Conservation (phyloP, 306 rosid species). For the Citrullus mucosospermus region DNA sequence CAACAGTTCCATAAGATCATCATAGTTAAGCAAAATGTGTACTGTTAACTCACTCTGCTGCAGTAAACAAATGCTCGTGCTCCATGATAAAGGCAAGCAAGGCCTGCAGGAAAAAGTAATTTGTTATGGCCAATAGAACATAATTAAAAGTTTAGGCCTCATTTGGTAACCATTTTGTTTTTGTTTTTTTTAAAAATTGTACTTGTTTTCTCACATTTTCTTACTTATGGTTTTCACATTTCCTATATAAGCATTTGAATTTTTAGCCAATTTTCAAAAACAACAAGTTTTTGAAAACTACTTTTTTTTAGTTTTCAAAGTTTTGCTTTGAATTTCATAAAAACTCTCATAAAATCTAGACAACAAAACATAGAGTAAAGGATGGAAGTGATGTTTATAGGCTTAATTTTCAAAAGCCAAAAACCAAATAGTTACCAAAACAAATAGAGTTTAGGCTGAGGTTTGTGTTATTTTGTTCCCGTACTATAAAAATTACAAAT, state of each 20-base stretch:
- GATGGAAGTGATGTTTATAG: no score
- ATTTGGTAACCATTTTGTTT: neutral
- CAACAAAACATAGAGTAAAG: neutral
- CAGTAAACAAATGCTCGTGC: slow-evolving; percentile 65
- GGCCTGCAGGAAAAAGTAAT: slow-evolving; percentile 47
- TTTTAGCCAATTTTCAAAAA: no score
- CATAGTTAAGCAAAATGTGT: neutral
- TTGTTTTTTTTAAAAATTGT: no score
- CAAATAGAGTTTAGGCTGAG: no score
- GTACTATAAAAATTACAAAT: no score
- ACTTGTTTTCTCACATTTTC: neutral
- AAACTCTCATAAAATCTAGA: no score
- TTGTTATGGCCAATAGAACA: slow-evolving; percentile 11
- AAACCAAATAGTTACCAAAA: neutral
- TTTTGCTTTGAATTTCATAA: no score
- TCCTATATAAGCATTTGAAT: no score
- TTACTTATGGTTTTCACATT: neutral
- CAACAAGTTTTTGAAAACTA: neutral
- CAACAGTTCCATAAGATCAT: neutral
- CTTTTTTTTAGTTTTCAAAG: no score
- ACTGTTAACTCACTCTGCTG: slow-evolving; percentile 56
- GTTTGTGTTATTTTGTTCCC: no score
- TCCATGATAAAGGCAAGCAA: slow-evolving; percentile 88
- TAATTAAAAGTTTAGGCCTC: neutral
- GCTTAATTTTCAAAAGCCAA: neutral